Base-by-base conservation (phyloP, 176 grass and related monocot species). In the Triticum turgidum region DNA sequence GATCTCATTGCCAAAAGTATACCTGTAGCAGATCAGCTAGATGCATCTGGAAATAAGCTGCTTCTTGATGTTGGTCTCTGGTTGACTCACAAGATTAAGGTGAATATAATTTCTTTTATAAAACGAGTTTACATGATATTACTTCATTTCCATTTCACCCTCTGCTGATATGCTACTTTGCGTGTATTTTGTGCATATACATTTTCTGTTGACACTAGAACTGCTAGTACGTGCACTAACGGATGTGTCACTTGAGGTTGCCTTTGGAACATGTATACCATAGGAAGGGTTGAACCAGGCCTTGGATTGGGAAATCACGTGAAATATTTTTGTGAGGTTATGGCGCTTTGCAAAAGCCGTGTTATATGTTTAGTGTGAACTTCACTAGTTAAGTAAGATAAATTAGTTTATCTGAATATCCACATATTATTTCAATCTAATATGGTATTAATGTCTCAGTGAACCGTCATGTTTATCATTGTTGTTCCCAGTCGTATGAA, bases 31-130 rank as follows among this genome's bases (percentile, higher is more conserved):
- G 77, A 89, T 85, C 82, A 94, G 66, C 39, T 81, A 85, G 97
- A 98, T 98, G 90, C 92, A 78, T 98, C 97, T 79, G 96, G 96
- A 91, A 98, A 98, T 85, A 98, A 94, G 65, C 79, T 94, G 30
- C 90, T 98, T 76, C 92, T 98, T 82, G 96, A 98, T 94, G 85
- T 98, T 79, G 96, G 96, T 73, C 84, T 98, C 61, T 98, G 96
- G 96, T 89, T 98, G 73, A 96, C 96, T 80, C 92, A 98, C 82
- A 92, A 94, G 76, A 98, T 98, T 81, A 98, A 98, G 94, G 97
- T 95, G 76, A 33, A 45, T 21, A 22, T 45, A 7, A 10, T 20
- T 54, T 6, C 2, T 69, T 82, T 72, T 38, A 4, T 77, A 21
- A 13, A 27, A 49, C 61, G 65, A 54, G 34, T 74, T 34, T 24